These are phyloP conservation scores for Novymonas esmeraldas DNA, from an alignment of 208 protist species.

Conservation along the genomic window DNA sequence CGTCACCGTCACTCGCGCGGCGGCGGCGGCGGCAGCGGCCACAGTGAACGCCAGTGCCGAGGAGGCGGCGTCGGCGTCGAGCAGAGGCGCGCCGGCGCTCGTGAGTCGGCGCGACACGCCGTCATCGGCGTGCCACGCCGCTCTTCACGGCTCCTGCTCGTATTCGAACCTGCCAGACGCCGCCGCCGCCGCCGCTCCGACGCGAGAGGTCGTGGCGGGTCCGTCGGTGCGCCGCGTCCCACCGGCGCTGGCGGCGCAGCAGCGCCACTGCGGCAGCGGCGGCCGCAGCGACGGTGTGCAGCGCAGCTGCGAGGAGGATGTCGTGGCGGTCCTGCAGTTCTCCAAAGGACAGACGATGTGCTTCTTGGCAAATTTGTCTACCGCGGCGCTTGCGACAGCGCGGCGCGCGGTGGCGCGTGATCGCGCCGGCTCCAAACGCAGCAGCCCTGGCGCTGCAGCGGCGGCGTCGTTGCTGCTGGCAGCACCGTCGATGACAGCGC, in stretches of 20 bases:
- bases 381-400: conserved; percentile 6
- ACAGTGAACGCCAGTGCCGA: neutral
- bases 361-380: conserved; percentile 31
- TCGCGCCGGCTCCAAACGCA: neutral
- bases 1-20: conserved; percentile 26
- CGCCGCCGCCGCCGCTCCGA: neutral
- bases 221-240: conserved; percentile 32
- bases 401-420: neutral
- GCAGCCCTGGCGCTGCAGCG: neutral
- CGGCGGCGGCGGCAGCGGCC: neutral
- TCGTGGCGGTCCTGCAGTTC: conserved; percentile 51
- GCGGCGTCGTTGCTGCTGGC: neutral
- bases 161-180: conserved; percentile 1
- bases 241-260: conserved; percentile 11
- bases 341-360: conserved; percentile 50
- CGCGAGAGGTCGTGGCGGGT: conserved; percentile 6
- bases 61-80: neutral
- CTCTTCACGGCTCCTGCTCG: conserved; percentile 2
- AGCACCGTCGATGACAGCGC: neutral
- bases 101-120: too few relatives aligned
- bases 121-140: neutral
- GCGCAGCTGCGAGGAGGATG: conserved; percentile 15
- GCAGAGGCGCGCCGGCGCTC: too few relatives aligned
- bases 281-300: neutral
- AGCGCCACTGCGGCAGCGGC: conserved; percentile 1